Base-by-base conservation (phyloP, 2,329 filamentous ascomycete species). In the Daldinia eschscholtzii region DNA sequence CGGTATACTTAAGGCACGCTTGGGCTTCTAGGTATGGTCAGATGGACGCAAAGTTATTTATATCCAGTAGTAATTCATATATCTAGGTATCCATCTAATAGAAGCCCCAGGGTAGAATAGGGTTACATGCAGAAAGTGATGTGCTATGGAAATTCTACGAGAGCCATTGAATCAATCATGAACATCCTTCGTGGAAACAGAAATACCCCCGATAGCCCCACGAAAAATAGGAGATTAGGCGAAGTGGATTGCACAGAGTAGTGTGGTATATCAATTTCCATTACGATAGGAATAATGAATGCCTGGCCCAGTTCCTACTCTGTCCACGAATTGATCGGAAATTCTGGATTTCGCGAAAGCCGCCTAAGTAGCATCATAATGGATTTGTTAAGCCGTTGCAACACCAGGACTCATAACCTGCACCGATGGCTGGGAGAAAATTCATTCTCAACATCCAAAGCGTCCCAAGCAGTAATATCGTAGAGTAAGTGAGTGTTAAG, bases 101-200 rank as follows among this genome's bases (percentile, higher is more conserved):
- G 7, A 10, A 18, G 28, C 13, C 20, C 42, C 13, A 23, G 18
- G 6, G 50, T 28, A 42, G 35, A 42, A 33, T 59, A 62, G 61
- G 64, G 64, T 70, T 56, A 61, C 42, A 60, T 67, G 55, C 65
- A 68, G 61, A 20, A 41, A 55, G 53, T 41, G 46, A 41, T 42
- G 41, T 20, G 20, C 15, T 42, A 35, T 30, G 52, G 26, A 26
- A 33, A 26, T 28, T 33, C n/a, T 44, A 57, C 7, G 12, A 44
- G 12, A 57, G 50, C 23, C 12, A 64, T 53, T 23, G 28, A 39
- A 52, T n/a, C 9, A 26, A 48, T 13, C 6, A 58, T 61, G 48
- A 20, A 61, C 50, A 62, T 60, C 30, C 30, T 57, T 57, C 26
- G 59, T 67, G 57, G 64, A 44, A n/a, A n/a, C 28, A 67, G 35